Conservation (phyloP, 805 yeast genomes). For the Scheffersomyces amazonensis region DNA sequence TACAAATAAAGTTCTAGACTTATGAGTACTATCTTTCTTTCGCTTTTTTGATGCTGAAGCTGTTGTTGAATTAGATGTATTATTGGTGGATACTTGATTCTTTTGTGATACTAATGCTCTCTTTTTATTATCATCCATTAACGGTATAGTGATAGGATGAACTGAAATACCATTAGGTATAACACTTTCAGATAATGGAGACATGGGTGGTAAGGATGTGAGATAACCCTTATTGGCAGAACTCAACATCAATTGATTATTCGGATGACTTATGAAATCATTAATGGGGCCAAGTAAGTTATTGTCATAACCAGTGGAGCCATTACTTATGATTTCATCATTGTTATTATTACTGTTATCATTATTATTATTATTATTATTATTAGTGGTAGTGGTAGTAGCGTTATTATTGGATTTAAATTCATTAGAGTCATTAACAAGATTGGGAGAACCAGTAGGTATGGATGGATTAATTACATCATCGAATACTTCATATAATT, state of each 20-base stretch:
- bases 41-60: slow-evolving; percentile 1
- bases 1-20: slow-evolving; percentile 83
- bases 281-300: background rate
- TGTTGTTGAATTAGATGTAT: background rate
- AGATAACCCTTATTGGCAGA: background rate
- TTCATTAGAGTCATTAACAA: background rate
- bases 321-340: background rate
- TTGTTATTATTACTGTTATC: background rate
- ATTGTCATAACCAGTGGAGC: too few species aligned
- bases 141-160: slow-evolving; percentile 13
- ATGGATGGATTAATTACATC: background rate
- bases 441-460: too few species aligned
- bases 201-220: slow-evolving; percentile 24
- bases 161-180: slow-evolving; percentile 19
- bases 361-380: background rate
- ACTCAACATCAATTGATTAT: slow-evolving; percentile 3
- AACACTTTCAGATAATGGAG: slow-evolving; percentile 28
- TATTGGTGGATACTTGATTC: background rate
- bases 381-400: background rate
- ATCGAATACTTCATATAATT: slow-evolving; percentile 1
- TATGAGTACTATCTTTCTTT: slow-evolving; percentile 39
- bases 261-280: slow-evolving; percentile 1
- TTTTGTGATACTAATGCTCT: background rate
- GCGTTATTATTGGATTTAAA: background rate
- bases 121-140: slow-evolving; percentile 1